Conservation (phyloP, 768 basidiomycete species). For the Tephrocybe sp. region DNA sequence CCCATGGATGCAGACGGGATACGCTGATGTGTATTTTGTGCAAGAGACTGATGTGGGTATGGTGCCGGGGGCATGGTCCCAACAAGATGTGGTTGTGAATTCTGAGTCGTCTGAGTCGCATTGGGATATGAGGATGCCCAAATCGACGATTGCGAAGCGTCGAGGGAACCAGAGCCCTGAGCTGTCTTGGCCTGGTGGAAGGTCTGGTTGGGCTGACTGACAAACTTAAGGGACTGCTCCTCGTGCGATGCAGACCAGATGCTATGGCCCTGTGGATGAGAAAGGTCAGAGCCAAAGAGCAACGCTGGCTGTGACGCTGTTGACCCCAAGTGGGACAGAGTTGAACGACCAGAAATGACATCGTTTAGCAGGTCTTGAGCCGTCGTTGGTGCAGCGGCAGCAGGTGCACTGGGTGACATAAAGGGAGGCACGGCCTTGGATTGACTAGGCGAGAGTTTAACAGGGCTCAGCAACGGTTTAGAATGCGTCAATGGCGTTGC, state of each 20-base stretch:
- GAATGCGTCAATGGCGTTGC: slow-evolving; percentile 35
- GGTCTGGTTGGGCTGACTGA: slow-evolving; percentile 29
- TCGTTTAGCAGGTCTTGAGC: slow-evolving; percentile 68
- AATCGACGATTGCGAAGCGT: slow-evolving; percentile 33
- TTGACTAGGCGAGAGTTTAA: slow-evolving; percentile 31
- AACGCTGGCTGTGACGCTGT: slow-evolving; percentile 42
- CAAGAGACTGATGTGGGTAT: slow-evolving; percentile 11
- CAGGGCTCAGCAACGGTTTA: slow-evolving; percentile 32
- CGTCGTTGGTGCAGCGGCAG: slow-evolving; percentile 43
- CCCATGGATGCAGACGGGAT: slow-evolving; percentile 26
- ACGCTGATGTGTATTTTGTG: slow-evolving; percentile 25
- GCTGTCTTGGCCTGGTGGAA: slow-evolving; percentile 29
- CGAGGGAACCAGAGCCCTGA: slow-evolving; percentile 22
- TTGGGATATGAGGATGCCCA: slow-evolving; percentile 34
- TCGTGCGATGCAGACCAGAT: slow-evolving; percentile 70
- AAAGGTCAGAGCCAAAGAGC: slow-evolving; percentile 51
- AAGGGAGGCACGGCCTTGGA: slow-evolving; percentile 22
- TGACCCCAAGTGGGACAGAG: slow-evolving; percentile 22
- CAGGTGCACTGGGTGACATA: slow-evolving; percentile 18
- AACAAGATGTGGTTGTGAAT: slow-evolving; percentile 28
- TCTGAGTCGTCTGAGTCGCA: slow-evolving; percentile 29
- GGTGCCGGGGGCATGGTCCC: slow-evolving; percentile 18
- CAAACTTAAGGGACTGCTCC: slow-evolving; percentile 40
- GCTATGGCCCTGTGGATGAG: slow-evolving; percentile 46
- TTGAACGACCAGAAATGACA: slow-evolving; percentile 39